Percentiles rank a stretch among this genome's conserved stretches.
Evolutionary conservation across 2,329 filamentous ascomycete species (phyloP).

Genomic region (Penicillium fuscoglaucum): DNA sequence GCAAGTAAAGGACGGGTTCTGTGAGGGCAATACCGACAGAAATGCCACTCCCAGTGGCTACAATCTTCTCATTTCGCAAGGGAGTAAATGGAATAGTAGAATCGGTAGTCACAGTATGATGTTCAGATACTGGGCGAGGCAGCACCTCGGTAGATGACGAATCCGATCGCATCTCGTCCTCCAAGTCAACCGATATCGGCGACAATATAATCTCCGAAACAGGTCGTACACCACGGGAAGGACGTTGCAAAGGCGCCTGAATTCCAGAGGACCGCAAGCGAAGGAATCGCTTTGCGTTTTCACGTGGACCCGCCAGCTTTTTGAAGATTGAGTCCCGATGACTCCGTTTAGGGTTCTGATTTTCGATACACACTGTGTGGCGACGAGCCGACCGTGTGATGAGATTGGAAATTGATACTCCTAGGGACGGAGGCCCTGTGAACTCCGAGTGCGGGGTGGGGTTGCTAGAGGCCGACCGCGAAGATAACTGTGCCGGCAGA

Average conservation of each 20-base stretch:
- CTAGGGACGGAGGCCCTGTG: constrained; percentile 18
- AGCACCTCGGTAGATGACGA: constrained; percentile 31
- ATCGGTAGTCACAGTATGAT: constrained; percentile 27
- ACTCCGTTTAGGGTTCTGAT: constrained; percentile 28
- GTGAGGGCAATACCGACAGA: constrained; percentile 49
- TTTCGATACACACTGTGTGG: constrained; percentile 20
- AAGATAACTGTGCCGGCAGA: constrained; percentile 29
- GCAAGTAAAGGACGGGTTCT: constrained; percentile 51
- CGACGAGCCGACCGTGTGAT: constrained; percentile 30
- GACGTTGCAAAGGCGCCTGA: constrained; percentile 25
- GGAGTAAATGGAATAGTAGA: constrained; percentile 34
- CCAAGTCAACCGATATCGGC: constrained; percentile 30
- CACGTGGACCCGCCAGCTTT: constrained; percentile 49
- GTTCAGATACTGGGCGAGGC: constrained; percentile 24
- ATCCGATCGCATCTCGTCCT: constrained; percentile 30
- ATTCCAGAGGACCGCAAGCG: constrained; percentile 40
- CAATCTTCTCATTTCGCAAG: constrained; percentile 48
- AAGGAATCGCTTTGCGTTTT: constrained; percentile 50
- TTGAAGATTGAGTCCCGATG: constrained; percentile 33
- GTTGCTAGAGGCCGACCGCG: constrained; percentile 27
- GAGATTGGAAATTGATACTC: constrained; percentile 22
- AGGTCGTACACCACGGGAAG: constrained; percentile 31
- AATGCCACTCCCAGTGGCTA: constrained; percentile 52
- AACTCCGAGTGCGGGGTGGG: constrained; percentile 24
- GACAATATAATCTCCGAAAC: constrained; percentile 39